phyloP scores from a whole-genome alignment of 139 green algal genomes.

The Chlamydomonas incerta region DNA sequence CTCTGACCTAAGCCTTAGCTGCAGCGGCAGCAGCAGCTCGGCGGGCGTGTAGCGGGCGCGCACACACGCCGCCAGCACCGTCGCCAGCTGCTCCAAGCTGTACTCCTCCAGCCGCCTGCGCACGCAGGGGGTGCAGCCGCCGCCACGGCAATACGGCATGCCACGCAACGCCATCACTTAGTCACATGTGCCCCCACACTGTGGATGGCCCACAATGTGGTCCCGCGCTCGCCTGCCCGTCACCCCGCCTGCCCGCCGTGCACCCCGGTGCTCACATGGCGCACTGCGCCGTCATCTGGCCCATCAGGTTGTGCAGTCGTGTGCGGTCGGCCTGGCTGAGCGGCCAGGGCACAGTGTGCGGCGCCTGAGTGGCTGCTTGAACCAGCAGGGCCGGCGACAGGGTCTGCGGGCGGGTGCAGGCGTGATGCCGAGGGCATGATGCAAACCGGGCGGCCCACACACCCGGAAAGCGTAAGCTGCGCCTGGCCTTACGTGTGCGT shows the following conservation, averaged over 20 bases:
- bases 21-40: constrained; percentile 19
- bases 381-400: neutral
- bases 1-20: neutral
- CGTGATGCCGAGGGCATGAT: too few species aligned
- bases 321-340: neutral
- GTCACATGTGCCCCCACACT: too few species aligned
- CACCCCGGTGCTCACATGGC: constrained; percentile 1
- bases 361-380: neutral
- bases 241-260: too few species aligned
- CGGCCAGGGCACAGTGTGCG: neutral
- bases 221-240: too few species aligned
- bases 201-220: too few species aligned
- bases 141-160: too few species aligned
- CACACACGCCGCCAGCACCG: neutral
- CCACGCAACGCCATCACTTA: too few species aligned
- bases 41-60: neutral
- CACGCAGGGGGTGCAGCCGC: too few species aligned
- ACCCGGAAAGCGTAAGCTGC: too few species aligned
- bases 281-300: neutral
- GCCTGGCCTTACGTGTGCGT: neutral
- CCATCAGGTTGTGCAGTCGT: neutral
- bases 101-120: constrained; percentile 16
- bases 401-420: neutral
- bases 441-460: too few species aligned
- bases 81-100: neutral